Conservation (phyloP, 345 rosid species). For the Cardiospermum halicacabum region DNA sequence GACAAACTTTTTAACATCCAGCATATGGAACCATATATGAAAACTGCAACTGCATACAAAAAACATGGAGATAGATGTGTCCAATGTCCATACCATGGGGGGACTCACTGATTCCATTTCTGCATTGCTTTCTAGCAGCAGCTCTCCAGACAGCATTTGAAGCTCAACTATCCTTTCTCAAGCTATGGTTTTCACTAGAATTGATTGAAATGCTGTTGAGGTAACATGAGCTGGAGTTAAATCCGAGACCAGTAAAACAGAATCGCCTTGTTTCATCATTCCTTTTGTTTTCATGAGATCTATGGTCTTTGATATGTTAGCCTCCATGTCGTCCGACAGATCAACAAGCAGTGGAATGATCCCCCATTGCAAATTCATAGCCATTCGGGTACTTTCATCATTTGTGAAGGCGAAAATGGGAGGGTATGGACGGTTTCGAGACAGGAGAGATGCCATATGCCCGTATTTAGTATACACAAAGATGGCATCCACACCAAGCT, state of each 20-base stretch:
- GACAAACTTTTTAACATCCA: neutral
- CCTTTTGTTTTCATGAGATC: slow-evolving; percentile 45
- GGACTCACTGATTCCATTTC: neutral
- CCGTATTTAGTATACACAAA: slow-evolving; percentile 68
- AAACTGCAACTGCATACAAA: neutral
- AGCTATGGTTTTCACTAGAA: slow-evolving; percentile 51
- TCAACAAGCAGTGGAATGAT: slow-evolving; percentile 41
- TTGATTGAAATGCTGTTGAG: slow-evolving; percentile 39
- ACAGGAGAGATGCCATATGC: slow-evolving; percentile 63
- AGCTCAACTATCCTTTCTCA: slow-evolving; percentile 13
- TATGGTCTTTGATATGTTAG: slow-evolving; percentile 37
- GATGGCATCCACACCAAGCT: slow-evolving; percentile 58
- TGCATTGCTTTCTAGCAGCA: neutral
- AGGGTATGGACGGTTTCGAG: slow-evolving; percentile 68
- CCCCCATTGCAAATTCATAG: slow-evolving; percentile 72
- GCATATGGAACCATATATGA: neutral
- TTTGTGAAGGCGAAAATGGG: slow-evolving; percentile 66
- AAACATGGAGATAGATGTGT: neutral
- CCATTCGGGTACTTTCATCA: slow-evolving; percentile 39
- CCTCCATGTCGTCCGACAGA: slow-evolving; percentile 55
- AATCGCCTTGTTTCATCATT: slow-evolving; percentile 40
- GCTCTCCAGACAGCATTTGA: neutral
- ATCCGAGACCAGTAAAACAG: slow-evolving; percentile 56
- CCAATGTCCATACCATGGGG: no score
- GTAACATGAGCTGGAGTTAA: slow-evolving; percentile 31